Conservation (phyloP, 2,329 filamentous ascomycete species). For the Penicillium olsonii region DNA sequence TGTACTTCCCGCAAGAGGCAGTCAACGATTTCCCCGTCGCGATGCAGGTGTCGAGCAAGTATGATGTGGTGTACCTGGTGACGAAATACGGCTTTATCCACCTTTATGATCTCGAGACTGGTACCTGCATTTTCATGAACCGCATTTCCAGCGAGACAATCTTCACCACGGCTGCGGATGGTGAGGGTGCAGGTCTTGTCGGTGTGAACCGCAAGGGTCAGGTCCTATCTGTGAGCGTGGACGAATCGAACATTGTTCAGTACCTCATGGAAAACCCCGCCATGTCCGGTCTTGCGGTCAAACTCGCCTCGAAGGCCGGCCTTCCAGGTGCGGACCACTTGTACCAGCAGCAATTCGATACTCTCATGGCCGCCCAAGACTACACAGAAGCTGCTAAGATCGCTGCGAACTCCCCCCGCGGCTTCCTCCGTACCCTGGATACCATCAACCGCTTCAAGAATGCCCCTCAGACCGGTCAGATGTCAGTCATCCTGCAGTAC, state of each 20-base stretch:
- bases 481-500: conserved; percentile 94
- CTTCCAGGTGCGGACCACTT: conserved; percentile 92
- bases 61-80: conserved; percentile 94
- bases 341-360: conserved; percentile 90
- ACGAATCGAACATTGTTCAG: conserved; percentile 86
- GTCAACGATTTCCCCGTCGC: conserved; percentile 97
- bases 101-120: conserved; percentile 95
- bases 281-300: conserved; percentile 90
- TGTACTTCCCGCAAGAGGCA: conserved; percentile 95
- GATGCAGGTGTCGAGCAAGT: conserved; percentile 95
- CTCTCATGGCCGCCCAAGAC: conserved; percentile 75
- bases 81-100: conserved; percentile 99
- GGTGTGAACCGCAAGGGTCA: conserved; percentile 98
- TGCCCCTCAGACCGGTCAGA: conserved; percentile 69
- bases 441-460: conserved; percentile 97
- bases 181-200: conserved; percentile 81
- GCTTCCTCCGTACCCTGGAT: conserved; percentile 89
- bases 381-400: conserved; percentile 91
- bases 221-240: conserved; percentile 88
- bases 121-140: conserved; percentile 98
- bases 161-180: conserved; percentile 87
- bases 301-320: conserved; percentile 90
- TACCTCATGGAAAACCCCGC: conserved; percentile 97
- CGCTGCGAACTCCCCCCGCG: conserved; percentile 92
- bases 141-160: conserved; percentile 99